phyloP scores from a whole-genome alignment of 2,329 filamentous ascomycete genomes.

The Arthrobotrys iridis region DNA sequence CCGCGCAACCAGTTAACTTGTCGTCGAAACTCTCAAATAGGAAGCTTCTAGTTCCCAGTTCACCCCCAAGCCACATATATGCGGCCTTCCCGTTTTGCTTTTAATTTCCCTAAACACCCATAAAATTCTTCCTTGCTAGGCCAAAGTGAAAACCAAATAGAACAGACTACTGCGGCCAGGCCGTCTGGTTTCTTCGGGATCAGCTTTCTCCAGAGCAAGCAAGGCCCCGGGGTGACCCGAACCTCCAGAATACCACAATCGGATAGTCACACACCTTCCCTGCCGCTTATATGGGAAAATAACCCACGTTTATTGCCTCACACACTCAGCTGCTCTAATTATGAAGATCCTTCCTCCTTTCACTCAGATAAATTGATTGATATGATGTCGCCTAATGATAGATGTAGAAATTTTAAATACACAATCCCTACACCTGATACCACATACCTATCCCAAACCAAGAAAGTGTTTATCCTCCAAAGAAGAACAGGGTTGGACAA shows the following conservation, averaged over 20 bases:
- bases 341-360: conserved; percentile 49
- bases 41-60: conserved; percentile 39
- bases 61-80: conserved; percentile 37
- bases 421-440: conserved; percentile 18
- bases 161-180: conserved; percentile 13
- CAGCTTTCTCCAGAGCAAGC: conserved; percentile 8
- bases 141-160: conserved; percentile 11
- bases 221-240: neutral
- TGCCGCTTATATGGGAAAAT: conserved; percentile 11
- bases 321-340: conserved; percentile 21
- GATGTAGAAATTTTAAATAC: conserved; percentile 28
- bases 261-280: conserved; percentile 18
- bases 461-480: conserved; percentile 35
- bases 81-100: conserved; percentile 51
- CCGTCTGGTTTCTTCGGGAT: conserved; percentile 27
- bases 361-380: conserved; percentile 16
- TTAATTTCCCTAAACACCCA: conserved; percentile 24
- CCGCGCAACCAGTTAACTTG: conserved; percentile 1
- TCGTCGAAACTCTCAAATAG: conserved; percentile 33
- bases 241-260: conserved; percentile 31
- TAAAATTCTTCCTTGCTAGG: conserved; percentile 42
- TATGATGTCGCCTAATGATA: conserved; percentile 39
- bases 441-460: conserved; percentile 37
- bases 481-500: conserved; percentile 6
- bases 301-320: conserved; percentile 34